Base-by-base conservation (phyloP, 495 filamentous ascomycete species). In the Chaetomidium leptoderma region DNA sequence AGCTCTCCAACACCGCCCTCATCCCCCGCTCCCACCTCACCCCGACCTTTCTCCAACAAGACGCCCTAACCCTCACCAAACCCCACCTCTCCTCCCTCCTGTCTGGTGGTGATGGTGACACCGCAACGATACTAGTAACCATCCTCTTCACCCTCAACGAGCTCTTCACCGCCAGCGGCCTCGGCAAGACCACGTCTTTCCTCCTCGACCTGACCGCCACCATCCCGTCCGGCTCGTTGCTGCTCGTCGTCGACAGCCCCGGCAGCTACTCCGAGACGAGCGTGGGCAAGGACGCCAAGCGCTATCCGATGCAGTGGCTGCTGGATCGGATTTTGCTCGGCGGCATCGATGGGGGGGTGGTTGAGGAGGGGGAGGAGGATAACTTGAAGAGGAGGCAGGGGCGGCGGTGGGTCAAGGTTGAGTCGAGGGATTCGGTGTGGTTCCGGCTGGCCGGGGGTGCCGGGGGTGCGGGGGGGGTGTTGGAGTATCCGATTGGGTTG, bases 141-240 rank as follows among this genome's bases (percentile, higher is more conserved):
- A 71, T 97, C 0, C 84, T 97, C 72, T 97, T 97, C 78, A 96
- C 92, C 0, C 81, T 97, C n/a, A 97, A 97, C 70, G 93, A 98
- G 72, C 86, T 98, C 4, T 97, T 96, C 75, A 78, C 79, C 0
- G 78, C 82, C 0, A 79, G 84, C 10, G 91, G 89, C 3, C 77
- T 91, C 53, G 74, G 82, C 5, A 81, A 82, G 44, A 87, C 92
- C 0, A 96, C 92, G 2, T 72, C 71, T 0, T 84, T 97, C 59
- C 76, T 98, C 0, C 77, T 90, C 2, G 70, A 75, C 1, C 70
- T 95, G 4, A 87, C 84, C 13, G 69, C 79, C 7, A 52, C 74
- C 1, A 60, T 87, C 3, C 72, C 77, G 9, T 46, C 70, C 0
- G 86, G 86, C 0, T 80, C 89, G 1, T 63, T 93, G 11, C 74